phyloP scores from a whole-genome alignment of 2,329 filamentous ascomycete species.

The Ophiostoma piceae region DNA sequence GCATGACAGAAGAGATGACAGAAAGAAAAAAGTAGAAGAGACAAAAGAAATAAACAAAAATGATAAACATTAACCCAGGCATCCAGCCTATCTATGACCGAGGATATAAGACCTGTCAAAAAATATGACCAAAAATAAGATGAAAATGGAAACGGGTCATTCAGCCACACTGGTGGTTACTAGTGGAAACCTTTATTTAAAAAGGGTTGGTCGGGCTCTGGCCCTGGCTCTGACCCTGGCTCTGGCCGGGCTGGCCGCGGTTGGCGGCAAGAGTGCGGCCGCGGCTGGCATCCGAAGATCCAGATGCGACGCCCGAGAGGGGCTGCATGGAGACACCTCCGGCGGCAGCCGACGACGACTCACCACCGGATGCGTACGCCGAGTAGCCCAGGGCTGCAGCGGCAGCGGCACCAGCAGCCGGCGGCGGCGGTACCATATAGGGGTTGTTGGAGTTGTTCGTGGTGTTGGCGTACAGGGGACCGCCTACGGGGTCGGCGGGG shows the following conservation, averaged over 20 bases:
- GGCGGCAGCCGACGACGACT: constrained; percentile 11
- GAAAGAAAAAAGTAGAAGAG: background rate
- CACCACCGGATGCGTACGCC: background rate
- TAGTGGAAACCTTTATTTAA: background rate
- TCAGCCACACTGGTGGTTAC: background rate
- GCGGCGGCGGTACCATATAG: constrained; percentile 16
- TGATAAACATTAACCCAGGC: constrained; percentile 19
- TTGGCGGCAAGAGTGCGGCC: constrained; percentile 13
- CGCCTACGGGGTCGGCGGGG: background rate
- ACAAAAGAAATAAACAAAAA: background rate
- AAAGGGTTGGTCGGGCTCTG: background rate
- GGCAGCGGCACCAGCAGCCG: background rate
- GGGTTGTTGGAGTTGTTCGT: constrained; percentile 21
- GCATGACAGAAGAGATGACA: background rate
- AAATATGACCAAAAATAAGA: constrained; percentile 4
- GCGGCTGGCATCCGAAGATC: constrained; percentile 13
- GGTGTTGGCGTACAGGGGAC: constrained; percentile 16
- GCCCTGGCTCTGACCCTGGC: background rate
- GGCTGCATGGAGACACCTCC: background rate
- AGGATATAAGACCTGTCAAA: constrained; percentile 8
- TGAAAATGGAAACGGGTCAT: background rate
- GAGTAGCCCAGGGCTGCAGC: background rate
- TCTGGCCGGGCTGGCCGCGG: background rate
- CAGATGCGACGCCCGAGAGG: constrained; percentile 21
- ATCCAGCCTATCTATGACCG: constrained; percentile 17